These are phyloP conservation scores for Moniliella sp. DNA, from an alignment of 1,284 basidiomycete genomes.

Conservation along the genomic window DNA sequence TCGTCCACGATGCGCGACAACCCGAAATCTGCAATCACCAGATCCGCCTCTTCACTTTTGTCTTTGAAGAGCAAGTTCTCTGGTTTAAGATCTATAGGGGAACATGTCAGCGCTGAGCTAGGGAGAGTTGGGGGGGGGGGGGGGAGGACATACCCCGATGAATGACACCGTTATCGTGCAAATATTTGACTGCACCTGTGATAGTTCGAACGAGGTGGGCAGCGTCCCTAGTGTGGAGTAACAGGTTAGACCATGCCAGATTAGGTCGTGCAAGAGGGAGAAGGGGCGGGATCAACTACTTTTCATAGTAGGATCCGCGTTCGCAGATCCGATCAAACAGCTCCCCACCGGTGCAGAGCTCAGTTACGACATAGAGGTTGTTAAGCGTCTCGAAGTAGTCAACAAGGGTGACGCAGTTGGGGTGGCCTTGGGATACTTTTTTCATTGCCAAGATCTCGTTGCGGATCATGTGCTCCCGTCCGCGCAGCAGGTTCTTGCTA, in stretches of 20 bases:
- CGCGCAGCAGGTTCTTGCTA: slow-evolving; percentile 82
- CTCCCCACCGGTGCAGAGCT: slow-evolving; percentile 90
- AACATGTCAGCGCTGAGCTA: too few relatives aligned
- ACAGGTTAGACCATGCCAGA: too few relatives aligned
- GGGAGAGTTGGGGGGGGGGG: not conserved
- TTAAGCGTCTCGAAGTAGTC: slow-evolving; percentile 96
- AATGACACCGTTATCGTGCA: slow-evolving; percentile 81
- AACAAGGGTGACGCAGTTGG: slow-evolving; percentile 49
- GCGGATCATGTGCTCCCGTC: slow-evolving; percentile 47
- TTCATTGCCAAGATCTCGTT: slow-evolving; percentile 94
- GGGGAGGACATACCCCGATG: slow-evolving; percentile 44
- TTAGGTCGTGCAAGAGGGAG: not conserved
- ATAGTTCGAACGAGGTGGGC: slow-evolving; percentile 70
- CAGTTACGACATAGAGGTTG: slow-evolving; percentile 66
- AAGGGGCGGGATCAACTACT: slow-evolving; percentile 17
- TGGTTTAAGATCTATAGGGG: slow-evolving; percentile 54
- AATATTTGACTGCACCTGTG: slow-evolving; percentile 65
- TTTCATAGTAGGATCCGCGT: slow-evolving; percentile 85
- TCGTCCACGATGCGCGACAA: slow-evolving; percentile 65
- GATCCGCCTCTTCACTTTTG: slow-evolving; percentile 67
- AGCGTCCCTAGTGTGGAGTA: slow-evolving; percentile 50
- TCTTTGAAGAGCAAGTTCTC: slow-evolving; percentile 89
- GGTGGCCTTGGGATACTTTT: slow-evolving; percentile 69
- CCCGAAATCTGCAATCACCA: slow-evolving; percentile 96
- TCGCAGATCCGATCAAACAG: slow-evolving; percentile 95